A percentile compares a stretch with the other conserved stretches of the same genome.
Evolutionary conservation across 129 eudicot species (phyloP).

Genomic region (Arctium lappa): DNA sequence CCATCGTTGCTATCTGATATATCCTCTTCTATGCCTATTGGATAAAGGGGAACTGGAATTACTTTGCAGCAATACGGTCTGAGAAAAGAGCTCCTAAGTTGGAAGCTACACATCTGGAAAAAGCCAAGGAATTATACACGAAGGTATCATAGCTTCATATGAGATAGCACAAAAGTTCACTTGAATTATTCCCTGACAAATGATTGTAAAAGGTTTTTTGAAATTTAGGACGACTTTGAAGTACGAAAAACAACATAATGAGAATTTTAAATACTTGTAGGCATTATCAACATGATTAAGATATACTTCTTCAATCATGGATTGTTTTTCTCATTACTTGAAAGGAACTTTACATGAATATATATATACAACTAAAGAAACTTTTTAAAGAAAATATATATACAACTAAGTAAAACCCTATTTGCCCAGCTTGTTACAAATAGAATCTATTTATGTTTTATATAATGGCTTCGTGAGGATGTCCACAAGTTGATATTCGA

Average conservation of each 20-base stretch:
- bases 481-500: too few species aligned
- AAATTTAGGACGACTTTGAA: background rate
- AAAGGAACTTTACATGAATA: background rate
- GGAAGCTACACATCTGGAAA: conserved; percentile 95
- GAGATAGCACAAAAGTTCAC: background rate
- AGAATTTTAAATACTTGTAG: background rate
- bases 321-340: background rate
- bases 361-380: background rate
- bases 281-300: background rate
- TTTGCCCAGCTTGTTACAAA: background rate
- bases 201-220: background rate
- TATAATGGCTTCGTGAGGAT: too few species aligned
- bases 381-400: background rate
- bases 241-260: background rate
- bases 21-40: conserved; percentile 16
- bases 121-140: conserved; percentile 88
- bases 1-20: conserved; percentile 7
- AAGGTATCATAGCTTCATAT: conserved; percentile 38
- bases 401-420: background rate
- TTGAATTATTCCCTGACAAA: background rate
- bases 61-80: conserved; percentile 86
- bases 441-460: too few species aligned
- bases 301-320: background rate
- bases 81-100: conserved; percentile 87
- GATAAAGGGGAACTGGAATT: conserved; percentile 93